Base-by-base conservation (phyloP, 2,329 filamentous ascomycete species). In the Fusarium sp. region DNA sequence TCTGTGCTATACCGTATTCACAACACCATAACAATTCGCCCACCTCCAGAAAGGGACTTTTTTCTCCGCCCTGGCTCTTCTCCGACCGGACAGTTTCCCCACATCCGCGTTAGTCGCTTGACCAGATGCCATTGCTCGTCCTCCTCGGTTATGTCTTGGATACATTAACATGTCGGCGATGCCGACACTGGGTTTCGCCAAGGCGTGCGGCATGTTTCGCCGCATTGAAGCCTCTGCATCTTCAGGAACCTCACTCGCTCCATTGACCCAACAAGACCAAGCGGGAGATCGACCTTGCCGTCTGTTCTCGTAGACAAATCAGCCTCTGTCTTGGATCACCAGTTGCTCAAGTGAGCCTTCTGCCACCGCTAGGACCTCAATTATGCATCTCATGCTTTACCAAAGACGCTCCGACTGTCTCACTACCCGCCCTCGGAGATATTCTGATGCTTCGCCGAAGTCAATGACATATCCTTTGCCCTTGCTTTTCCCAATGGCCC, bases 111-210 rank as follows among this genome's bases (percentile, higher is more conserved):
- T 37, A 20, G 14, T 50, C 18, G 8, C 52, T 33, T 45, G 20
- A 18, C 11, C 20, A 43, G 41, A 43, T 43, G 41, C 41, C 41
- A 43, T 56, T 56, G 20, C 33, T 18, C 29, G 10, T 18, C 13
- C 39, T 24, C 13, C 39, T 31, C 24, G 33, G n/a, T 27, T 18
- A 39, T 37, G 50, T 72, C 52, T 50, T 50, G 33, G 18, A 50
- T 52, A 54, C 61, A 59, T 63, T 29, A 56, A 35, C 48, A 62
- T 27, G 54, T 65, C 68, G 72, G 72, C 62, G 18, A 60, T 22
- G 45, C 68, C 72, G 68, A 67, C 43, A 35, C 41, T 64, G 37
- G 7, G 39, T 22, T 35, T 27, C 33, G 7, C 43, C 29, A 37
- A 60, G 59, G 50, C 43, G 27, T 62, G 54, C 27, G 31, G 18